Base-by-base conservation (phyloP, 2,329 filamentous ascomycete genomes). In the Metarhizium album region DNA sequence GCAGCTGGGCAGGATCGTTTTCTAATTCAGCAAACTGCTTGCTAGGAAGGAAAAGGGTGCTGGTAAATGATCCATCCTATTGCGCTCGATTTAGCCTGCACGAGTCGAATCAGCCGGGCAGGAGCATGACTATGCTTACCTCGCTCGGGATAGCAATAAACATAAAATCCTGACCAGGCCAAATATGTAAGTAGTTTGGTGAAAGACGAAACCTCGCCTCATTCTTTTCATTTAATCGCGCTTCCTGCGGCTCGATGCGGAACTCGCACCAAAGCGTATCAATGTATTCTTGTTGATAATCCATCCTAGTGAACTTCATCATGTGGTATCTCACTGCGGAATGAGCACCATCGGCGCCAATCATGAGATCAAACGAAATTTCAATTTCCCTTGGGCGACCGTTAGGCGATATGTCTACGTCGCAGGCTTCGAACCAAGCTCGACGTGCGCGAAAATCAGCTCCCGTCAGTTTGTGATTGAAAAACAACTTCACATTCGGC, bases 221-320 rank as follows among this genome's bases (percentile, higher is more conserved):
- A 16, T 65, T 57, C 35, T 68, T 64, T 27, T 62, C 57, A 4
- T 55, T 54, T 13, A 55, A 45, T 7, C 57, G 49, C 0, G 60
- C 59, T 2, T 67, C 54, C 29, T 66, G 66, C 1, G 87, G 76
- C 20, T 79, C 73, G 54, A 98, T 89, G 47, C 83, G 83, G 64
- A 98, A 97, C 64, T 98, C 93, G 66, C 91, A 97, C 93, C 93
- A 98, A 4, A 97, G 71, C 0, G 90, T 93, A 67, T 97, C 91
- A 63, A 98, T 93, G 66, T 98, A 98, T 60, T 89, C 82, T 64
- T 98, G 93, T 59, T 86, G 78, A 63, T 95, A 98, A 68, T 93
- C 82, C 80, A 97, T 88, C 11, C 86, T 82, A 1, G 85, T 80
- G 60, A 81, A 96, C 70, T 97, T 97, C 91, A 98, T 98, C 70